A percentile compares a stretch with the other conserved stretches of the same genome.
These are phyloP conservation scores for Musa balbisiana DNA, from an alignment of 202 grass and related monocot species.

Conservation along the genomic window DNA sequence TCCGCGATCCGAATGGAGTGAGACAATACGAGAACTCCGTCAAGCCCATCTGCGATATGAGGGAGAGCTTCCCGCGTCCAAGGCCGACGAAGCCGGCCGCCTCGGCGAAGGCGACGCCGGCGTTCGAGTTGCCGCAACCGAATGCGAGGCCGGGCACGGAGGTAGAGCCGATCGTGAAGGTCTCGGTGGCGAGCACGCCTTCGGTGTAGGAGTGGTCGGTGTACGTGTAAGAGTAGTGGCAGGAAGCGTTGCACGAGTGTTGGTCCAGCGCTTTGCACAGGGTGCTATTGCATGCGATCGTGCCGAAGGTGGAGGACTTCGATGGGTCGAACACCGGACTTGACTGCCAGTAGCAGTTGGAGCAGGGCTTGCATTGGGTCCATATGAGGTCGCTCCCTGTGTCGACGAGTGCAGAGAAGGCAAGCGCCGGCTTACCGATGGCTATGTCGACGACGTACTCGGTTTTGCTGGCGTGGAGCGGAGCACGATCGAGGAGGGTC, in stretches of 20 bases:
- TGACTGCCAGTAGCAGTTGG: constrained; percentile 20
- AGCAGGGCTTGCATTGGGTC: constrained; percentile 35
- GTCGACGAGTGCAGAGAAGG: constrained; percentile 22
- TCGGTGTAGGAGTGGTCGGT: constrained; percentile 39
- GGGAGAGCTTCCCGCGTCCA: constrained; percentile 39
- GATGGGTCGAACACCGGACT: constrained; percentile 27
- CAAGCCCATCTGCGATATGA: constrained; percentile 58
- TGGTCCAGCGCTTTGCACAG: constrained; percentile 19
- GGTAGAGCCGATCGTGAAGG: constrained; percentile 46
- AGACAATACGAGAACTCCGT: constrained; percentile 65
- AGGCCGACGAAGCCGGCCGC: constrained; percentile 53
- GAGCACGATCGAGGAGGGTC: neutral
- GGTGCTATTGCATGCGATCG: constrained; percentile 15
- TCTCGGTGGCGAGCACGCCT: constrained; percentile 41
- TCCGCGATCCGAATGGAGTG: constrained; percentile 34
- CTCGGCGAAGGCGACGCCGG: constrained; percentile 47
- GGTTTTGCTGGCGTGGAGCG: constrained; percentile 4
- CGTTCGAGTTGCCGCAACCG: constrained; percentile 60
- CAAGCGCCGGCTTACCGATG: constrained; percentile 22
- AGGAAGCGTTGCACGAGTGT: constrained; percentile 26
- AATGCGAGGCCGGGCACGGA: constrained; percentile 28
- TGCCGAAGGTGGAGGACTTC: constrained; percentile 19
- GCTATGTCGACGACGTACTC: constrained; percentile 30
- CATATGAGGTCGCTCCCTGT: constrained; percentile 38
- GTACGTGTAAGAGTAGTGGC: constrained; percentile 52